These are phyloP conservation scores for Pythium scleroteichum DNA, from an alignment of 352 stramenopile species.

Conservation along the genomic window DNA sequence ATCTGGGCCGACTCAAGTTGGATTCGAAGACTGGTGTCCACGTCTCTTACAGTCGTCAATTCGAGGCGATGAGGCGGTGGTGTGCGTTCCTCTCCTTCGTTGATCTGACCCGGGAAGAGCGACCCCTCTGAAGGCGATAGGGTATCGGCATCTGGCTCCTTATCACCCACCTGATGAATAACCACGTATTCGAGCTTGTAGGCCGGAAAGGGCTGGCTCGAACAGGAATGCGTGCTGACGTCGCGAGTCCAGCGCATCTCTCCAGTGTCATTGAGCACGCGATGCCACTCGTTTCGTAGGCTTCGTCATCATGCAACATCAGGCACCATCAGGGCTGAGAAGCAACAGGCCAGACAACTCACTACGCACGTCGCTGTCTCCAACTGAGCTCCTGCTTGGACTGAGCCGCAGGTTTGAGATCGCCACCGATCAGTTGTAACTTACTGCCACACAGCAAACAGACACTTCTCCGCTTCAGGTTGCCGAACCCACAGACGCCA, in stretches of 20 bases:
- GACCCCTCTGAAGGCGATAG: neutral
- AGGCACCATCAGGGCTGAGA: neutral
- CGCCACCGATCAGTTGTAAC: neutral
- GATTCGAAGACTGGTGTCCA: neutral
- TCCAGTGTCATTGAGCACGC: conserved; percentile 1
- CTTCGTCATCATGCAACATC: neutral
- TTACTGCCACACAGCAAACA: conserved; percentile 15
- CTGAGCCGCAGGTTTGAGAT: neutral
- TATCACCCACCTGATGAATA: neutral
- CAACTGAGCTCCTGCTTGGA: neutral
- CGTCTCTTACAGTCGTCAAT: conserved; percentile 1
- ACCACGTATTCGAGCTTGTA: conserved; percentile 15
- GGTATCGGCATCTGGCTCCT: neutral
- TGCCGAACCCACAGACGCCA: conserved; percentile 18
- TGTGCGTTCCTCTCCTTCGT: neutral
- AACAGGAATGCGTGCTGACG: neutral
- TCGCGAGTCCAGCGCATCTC: neutral
- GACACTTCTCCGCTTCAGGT: conserved; percentile 15
- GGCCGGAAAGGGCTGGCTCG: neutral
- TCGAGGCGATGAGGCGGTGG: neutral
- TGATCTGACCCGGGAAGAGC: too few relatives aligned
- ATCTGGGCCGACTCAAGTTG: neutral
- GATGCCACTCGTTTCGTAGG: conserved; percentile 17
- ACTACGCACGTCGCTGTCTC: conserved; percentile 12
- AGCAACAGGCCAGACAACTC: neutral